These are phyloP conservation scores for Penicillium silybi DNA, from an alignment of 495 filamentous ascomycete species.

Conservation along the genomic window DNA sequence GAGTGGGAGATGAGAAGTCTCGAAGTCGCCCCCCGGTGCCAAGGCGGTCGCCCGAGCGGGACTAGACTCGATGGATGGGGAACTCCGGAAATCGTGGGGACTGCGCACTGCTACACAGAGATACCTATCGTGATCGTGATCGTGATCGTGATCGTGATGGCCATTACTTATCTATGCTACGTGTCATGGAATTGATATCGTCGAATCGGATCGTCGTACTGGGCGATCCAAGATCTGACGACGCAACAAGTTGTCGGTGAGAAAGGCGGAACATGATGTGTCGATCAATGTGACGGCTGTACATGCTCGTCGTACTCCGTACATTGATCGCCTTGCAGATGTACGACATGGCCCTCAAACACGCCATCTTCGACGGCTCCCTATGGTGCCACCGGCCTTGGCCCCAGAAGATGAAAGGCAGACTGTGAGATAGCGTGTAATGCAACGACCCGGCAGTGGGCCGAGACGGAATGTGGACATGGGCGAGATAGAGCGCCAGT, in stretches of 20 bases:
- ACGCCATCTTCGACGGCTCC: constrained; percentile 3
- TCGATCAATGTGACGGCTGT: constrained; percentile 1
- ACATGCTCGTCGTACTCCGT: not conserved
- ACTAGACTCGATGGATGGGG: constrained; percentile 2
- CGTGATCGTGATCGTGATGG: not conserved
- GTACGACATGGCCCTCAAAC: constrained; percentile 2
- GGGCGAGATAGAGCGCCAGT: not conserved
- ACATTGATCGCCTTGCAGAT: constrained; percentile 1
- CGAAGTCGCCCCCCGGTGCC: constrained; percentile 10
- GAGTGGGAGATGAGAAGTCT: constrained; percentile 8
- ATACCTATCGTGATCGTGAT: too few relatives aligned
- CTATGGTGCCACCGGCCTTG: constrained; percentile 1
- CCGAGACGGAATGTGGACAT: constrained; percentile 18
- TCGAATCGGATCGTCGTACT: not conserved
- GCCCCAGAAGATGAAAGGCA: not conserved
- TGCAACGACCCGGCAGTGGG: constrained; percentile 13
- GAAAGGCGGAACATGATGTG: not conserved
- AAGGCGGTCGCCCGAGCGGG: constrained; percentile 7
- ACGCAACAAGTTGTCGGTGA: constrained; percentile 4
- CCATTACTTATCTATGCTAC: not conserved
- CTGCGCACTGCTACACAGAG: not conserved
- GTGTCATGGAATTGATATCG: not conserved
- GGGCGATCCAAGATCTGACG: constrained; percentile 1
- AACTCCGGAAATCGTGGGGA: constrained; percentile 3
- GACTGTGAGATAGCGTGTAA: constrained; percentile 7